Evolutionary conservation across 2,329 filamentous ascomycete species (phyloP).

Genomic region (Calonectria leucothoes): DNA sequence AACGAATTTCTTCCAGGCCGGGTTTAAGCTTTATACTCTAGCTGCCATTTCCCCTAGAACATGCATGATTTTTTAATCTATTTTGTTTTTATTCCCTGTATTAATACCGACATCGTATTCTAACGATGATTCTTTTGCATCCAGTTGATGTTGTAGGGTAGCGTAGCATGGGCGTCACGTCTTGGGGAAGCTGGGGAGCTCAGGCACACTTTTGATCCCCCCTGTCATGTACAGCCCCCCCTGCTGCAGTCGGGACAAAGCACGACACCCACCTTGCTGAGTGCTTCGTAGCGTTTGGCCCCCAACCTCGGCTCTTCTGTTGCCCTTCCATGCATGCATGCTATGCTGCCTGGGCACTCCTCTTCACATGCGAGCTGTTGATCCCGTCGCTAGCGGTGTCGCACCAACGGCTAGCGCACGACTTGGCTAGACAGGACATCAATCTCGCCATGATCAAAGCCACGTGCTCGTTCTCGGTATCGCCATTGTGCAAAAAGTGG

Average conservation of each 20-base stretch:
- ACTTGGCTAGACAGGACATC: background rate
- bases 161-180: background rate
- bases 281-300: background rate
- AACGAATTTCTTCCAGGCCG: background rate
- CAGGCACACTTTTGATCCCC: background rate
- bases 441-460: background rate
- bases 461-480: background rate
- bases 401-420: background rate
- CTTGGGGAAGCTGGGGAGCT: background rate
- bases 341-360: background rate
- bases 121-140: too few species aligned
- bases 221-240: background rate
- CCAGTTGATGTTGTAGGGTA: background rate
- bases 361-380: background rate
- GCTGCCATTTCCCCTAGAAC: background rate
- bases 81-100: background rate
- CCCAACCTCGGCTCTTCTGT: background rate
- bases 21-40: background rate
- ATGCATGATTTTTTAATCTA: background rate
- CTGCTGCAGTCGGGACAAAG: background rate
- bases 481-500: background rate
- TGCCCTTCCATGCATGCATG: background rate
- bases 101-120: background rate
- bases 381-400: background rate
- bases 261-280: background rate